Evolutionary conservation across 1,139 yeast species (phyloP).

Genomic region (Sugiyamaella sp.): DNA sequence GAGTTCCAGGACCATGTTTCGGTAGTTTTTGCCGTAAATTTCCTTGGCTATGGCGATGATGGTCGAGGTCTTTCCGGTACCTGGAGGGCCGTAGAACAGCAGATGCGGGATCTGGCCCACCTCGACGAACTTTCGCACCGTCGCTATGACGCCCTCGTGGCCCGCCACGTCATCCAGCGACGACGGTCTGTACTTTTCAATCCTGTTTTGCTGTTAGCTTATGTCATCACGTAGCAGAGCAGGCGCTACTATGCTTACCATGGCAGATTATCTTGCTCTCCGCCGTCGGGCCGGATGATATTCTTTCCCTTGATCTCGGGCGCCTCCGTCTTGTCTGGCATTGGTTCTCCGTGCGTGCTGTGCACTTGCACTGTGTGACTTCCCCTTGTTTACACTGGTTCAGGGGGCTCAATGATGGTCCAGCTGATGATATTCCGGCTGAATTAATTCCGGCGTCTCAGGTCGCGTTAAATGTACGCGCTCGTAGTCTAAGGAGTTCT

Average conservation of each 20-base stretch:
- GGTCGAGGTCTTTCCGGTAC: slow-evolving; percentile 95
- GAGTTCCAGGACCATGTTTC: slow-evolving; percentile 81
- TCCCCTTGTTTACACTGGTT: too few species aligned
- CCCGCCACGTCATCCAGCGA: slow-evolving; percentile 87
- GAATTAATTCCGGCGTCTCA: too few species aligned
- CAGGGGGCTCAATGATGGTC: too few species aligned
- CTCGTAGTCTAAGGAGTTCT: too few species aligned
- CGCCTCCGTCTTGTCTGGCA: slow-evolving; percentile 11
- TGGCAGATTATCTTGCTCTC: slow-evolving; percentile 35
- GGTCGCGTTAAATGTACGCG: too few species aligned
- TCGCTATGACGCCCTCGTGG: slow-evolving; percentile 81
- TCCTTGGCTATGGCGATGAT: slow-evolving; percentile 86
- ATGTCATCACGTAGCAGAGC: background rate
- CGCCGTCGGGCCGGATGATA: slow-evolving; percentile 7
- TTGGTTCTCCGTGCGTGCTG: background rate
- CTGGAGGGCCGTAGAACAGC: slow-evolving; percentile 97
- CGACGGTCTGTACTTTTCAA: slow-evolving; percentile 92
- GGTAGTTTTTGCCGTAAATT: slow-evolving; percentile 67
- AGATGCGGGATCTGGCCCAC: slow-evolving; percentile 90
- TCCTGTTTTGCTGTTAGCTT: slow-evolving; percentile 50
- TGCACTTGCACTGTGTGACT: background rate
- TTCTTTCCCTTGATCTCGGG: slow-evolving; percentile 18
- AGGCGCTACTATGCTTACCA: slow-evolving; percentile 33
- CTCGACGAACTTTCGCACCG: slow-evolving; percentile 78
- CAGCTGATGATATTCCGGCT: too few species aligned